Conservation (phyloP, 768 basidiomycete species). For the Agrocybe praecox region DNA sequence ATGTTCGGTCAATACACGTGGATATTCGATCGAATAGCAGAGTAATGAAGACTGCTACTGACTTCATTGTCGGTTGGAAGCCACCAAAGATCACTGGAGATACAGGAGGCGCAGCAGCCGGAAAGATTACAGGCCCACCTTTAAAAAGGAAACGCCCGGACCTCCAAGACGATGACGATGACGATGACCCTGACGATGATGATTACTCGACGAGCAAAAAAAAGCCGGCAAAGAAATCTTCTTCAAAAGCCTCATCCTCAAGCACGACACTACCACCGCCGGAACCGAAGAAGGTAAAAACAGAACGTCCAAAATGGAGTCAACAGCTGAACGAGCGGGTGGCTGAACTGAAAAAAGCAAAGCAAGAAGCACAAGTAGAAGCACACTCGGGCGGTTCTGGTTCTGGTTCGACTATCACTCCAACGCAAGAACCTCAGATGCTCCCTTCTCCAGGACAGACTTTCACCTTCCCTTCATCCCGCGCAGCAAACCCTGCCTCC, state of each 20-base stretch:
- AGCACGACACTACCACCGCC: neutral
- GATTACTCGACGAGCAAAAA: constrained; percentile 5
- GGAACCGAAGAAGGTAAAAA: constrained; percentile 10
- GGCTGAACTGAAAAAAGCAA: constrained; percentile 25
- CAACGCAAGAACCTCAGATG: constrained; percentile 17
- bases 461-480: constrained; percentile 14
- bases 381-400: neutral
- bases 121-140: neutral
- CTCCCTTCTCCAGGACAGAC: constrained; percentile 27
- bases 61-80: constrained; percentile 44
- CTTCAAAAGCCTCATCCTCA: constrained; percentile 8
- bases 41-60: constrained; percentile 56
- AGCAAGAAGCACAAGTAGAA: constrained; percentile 17
- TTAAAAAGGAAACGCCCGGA: constrained; percentile 17
- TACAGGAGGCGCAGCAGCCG: neutral
- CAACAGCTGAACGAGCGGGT: constrained; percentile 17
- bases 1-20: constrained; percentile 54
- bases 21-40: constrained; percentile 70
- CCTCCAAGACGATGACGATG: constrained; percentile 7
- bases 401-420: too few relatives aligned
- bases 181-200: constrained; percentile 11
- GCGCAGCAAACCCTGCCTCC: neutral
- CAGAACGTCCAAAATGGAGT: constrained; percentile 6
- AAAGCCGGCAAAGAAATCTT: constrained; percentile 6
- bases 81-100: constrained; percentile 13